Base-by-base conservation (phyloP, 1,284 basidiomycete species). In the Pseudozyma sp. region DNA sequence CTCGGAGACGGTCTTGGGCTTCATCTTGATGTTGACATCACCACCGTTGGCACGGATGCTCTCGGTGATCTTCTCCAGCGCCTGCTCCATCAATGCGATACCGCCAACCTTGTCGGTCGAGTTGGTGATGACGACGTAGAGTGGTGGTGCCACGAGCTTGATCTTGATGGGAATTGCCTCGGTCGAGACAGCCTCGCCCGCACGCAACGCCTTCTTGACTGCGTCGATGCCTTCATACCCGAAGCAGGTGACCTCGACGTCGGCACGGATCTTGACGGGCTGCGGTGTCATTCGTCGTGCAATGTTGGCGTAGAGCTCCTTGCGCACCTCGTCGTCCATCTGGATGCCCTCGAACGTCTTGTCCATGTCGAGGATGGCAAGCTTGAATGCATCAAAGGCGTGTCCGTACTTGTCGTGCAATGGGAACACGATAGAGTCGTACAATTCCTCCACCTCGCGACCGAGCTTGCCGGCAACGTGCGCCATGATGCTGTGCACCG, bases 161-260 rank as follows among this genome's bases (percentile, higher is more conserved):
- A 97, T 94, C 86, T 97, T 97, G 87, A 99, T 97, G 0, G 96
- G 96, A 1, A 99, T 94, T 0, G 90, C 89, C 73, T 95, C 93
- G 24, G 89, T 96, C 81, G 93, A 93, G 69, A 93, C 89, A 4
- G 87, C 85, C 85, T 99, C 97, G 19, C 95, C 96, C 3, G 92
- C 92, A 54, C 90, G 88, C 46, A 99, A 88, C 0, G 97, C 96
- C 58, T 90, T 91, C 86, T 94, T 94, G 86, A 99, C 97, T 3
- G 96, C 95, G 81, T 97, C 94, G 83, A 99, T 99, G n/a, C 97
- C 97, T 37, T 92, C 90, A 64, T 94, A 95, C 6, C 92, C 92
- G 86, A 97, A 99, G 86, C 96, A 99, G 43, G 94, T 97, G 56
- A 99, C 88, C 86, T 99, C 95, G 74, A 99, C 92, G 86, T 99